phyloP scores from a whole-genome alignment of 257 asterid genomes.

The Solanum paucissectum region DNA sequence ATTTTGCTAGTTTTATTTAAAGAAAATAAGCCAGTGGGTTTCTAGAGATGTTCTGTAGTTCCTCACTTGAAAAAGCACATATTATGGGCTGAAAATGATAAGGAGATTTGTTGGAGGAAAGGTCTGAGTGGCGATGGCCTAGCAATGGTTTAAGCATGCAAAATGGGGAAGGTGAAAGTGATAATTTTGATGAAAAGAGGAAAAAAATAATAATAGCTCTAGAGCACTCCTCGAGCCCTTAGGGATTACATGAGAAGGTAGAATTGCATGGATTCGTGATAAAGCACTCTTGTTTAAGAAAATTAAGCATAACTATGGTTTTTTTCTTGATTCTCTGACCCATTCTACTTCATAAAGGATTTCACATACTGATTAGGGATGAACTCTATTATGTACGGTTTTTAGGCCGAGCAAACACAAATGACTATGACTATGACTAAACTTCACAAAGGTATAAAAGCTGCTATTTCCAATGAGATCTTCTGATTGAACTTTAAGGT shows the following conservation, averaged over 20 bases:
- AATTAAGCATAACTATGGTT: neutral
- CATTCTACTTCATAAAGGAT: neutral
- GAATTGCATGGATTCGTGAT: neutral
- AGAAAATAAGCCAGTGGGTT: neutral
- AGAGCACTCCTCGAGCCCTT: neutral
- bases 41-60: neutral
- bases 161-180: neutral
- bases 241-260: neutral
- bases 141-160: neutral
- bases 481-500: neutral
- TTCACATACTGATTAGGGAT: neutral
- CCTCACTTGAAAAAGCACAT: neutral
- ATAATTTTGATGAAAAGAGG: neutral
- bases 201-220: neutral
- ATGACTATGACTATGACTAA: neutral
- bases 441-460: neutral
- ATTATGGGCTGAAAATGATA: neutral
- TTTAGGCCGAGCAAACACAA: neutral
- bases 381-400: neutral
- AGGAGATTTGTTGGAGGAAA: neutral
- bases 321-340: neutral
- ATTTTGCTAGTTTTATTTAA: neutral
- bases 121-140: neutral
- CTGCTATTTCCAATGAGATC: neutral
- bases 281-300: neutral